A percentile compares a stretch with the other conserved stretches of the same genome.
Evolutionary conservation across 768 basidiomycete species (phyloP).

Genomic region (Xerocomellus amylosporus): DNA sequence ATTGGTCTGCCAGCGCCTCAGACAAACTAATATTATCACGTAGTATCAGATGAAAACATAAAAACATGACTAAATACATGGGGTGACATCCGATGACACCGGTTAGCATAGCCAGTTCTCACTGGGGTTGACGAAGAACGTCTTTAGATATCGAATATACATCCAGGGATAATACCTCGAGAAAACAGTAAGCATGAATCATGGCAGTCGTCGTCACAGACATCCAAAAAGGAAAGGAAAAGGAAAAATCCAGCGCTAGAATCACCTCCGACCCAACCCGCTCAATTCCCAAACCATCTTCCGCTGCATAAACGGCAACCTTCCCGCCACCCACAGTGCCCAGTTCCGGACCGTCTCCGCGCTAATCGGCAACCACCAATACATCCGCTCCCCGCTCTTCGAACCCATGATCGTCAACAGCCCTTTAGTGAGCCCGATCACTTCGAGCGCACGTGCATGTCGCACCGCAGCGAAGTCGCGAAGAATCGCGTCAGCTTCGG

Average conservation of each 20-base stretch:
- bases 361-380: conserved; percentile 31
- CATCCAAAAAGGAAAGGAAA: not conserved
- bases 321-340: conserved; percentile 22
- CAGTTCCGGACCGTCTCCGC: conserved; percentile 27
- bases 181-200: not conserved
- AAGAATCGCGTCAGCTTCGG: conserved; percentile 34
- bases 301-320: conserved; percentile 17
- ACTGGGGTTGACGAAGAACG: too few relatives aligned
- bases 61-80: too few relatives aligned
- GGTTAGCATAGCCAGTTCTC: too few relatives aligned
- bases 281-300: conserved; percentile 26
- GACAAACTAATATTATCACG: too few relatives aligned
- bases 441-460: conserved; percentile 39
- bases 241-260: not conserved
- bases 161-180: not conserved
- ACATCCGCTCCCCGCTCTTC: conserved; percentile 7
- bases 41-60: too few relatives aligned
- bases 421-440: conserved; percentile 41
- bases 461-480: conserved; percentile 36
- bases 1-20: too few relatives aligned
- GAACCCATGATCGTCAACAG: conserved; percentile 27
- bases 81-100: too few relatives aligned
- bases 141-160: not conserved
- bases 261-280: conserved; percentile 27
- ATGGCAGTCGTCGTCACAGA: not conserved